These are phyloP conservation scores for Malus hybrid DNA, from an alignment of 331 rosid genomes.

Conservation along the genomic window DNA sequence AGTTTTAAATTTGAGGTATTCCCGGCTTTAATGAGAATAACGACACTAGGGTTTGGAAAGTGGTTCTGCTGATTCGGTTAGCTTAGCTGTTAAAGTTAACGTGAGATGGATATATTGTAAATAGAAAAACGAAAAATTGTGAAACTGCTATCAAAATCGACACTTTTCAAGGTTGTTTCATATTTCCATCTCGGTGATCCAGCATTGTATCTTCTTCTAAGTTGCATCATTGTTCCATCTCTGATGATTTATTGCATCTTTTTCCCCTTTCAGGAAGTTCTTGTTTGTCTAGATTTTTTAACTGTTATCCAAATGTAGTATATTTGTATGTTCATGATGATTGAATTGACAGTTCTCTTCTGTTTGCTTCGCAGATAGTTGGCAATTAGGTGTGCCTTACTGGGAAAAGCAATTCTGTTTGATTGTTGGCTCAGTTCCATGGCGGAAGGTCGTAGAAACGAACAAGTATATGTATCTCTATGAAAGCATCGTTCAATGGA, in stretches of 20 bases:
- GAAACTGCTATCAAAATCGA: neutral
- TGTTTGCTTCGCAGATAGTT: constrained; percentile 22
- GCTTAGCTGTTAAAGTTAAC: neutral
- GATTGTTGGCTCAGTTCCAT: constrained; percentile 51
- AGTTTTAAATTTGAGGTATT: neutral
- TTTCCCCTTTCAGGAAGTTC: neutral
- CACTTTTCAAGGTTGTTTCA: neutral
- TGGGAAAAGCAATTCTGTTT: constrained; percentile 78
- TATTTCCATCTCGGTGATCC: neutral
- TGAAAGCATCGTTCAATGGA: constrained; percentile 53
- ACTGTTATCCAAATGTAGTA: neutral
- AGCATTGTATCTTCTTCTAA: neutral
- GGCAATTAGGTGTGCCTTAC: constrained; percentile 42
- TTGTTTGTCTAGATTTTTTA: neutral
- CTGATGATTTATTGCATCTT: neutral
- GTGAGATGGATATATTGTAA: neutral
- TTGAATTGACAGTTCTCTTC: constrained; percentile 13
- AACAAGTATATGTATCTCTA: constrained; percentile 44
- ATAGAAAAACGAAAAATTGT: neutral
- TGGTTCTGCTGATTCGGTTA: neutral
- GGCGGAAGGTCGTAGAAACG: constrained; percentile 57
- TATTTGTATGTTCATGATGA: constrained; percentile 6
- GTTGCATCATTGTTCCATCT: neutral
- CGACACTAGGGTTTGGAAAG: neutral
- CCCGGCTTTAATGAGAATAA: neutral